Evolutionary conservation across 106 monocot species (phyloP).

Genomic region (Hemerocallis citrina): DNA sequence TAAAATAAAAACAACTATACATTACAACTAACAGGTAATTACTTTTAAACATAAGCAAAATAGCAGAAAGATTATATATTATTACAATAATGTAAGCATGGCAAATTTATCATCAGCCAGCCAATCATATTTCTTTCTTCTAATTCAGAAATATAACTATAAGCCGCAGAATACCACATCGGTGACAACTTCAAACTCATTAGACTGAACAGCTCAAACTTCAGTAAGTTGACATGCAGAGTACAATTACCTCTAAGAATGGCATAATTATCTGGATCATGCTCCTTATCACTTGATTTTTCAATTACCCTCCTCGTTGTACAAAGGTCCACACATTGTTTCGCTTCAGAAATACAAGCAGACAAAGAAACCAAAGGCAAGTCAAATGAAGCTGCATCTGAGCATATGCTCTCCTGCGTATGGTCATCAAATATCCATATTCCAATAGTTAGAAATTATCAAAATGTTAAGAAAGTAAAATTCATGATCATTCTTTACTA

Average conservation of each 20-base stretch:
- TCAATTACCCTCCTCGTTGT: constrained; percentile 45
- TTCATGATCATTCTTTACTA: too few species aligned
- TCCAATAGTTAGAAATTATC: background rate
- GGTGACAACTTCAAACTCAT: background rate
- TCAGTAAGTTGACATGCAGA: background rate
- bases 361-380: constrained; percentile 59
- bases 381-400: constrained; percentile 98
- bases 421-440: constrained; percentile 3
- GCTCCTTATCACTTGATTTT: constrained; percentile 66
- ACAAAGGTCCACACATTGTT: constrained; percentile 68
- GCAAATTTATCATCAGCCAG: background rate
- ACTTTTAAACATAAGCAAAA: too few species aligned
- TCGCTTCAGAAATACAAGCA: constrained; percentile 86
- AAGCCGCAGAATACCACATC: background rate
- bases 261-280: constrained; percentile 96
- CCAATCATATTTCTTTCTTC: background rate
- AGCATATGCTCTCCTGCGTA: constrained; percentile 84
- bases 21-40: too few species aligned
- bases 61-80: too few species aligned
- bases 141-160: background rate
- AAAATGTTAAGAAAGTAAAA: background rate
- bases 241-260: constrained; percentile 63
- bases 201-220: background rate
- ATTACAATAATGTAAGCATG: too few species aligned
- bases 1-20: too few species aligned